A percentile compares a stretch with the other conserved stretches of the same genome.
Conservation (phyloP, 164 flowering plant species). For the Vitis rotundifolia region DNA sequence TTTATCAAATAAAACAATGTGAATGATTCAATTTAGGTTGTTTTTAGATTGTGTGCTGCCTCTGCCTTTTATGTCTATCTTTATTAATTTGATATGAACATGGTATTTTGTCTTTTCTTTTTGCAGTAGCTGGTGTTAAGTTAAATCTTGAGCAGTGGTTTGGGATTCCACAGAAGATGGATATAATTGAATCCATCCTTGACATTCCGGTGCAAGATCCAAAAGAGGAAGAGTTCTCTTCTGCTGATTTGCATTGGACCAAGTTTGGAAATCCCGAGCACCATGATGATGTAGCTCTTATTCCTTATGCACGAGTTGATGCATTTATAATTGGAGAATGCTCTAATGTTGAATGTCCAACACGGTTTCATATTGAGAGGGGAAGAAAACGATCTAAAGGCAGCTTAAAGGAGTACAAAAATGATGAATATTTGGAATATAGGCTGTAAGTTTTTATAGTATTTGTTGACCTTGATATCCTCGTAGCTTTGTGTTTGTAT, state of each 20-base stretch:
- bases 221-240: conserved; percentile 75
- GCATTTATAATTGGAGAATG: conserved; percentile 88
- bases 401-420: conserved; percentile 73
- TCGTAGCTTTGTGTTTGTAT: neutral
- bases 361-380: conserved; percentile 92
- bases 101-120: no score
- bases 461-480: neutral
- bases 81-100: no score
- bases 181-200: conserved; percentile 49
- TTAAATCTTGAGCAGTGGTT: neutral
- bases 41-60: no score
- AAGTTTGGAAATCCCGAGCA: conserved; percentile 68
- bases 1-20: no score
- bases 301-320: conserved; percentile 83
- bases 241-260: conserved; percentile 76
- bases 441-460: conserved; percentile 55
- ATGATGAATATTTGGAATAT: conserved; percentile 85
- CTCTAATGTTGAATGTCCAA: conserved; percentile 73
- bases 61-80: no score
- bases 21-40: no score
- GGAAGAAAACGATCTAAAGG: conserved; percentile 72
- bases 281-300: conserved; percentile 85
- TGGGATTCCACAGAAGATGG: conserved; percentile 40
- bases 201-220: conserved; percentile 79
- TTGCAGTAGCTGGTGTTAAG: no score